phyloP scores from a whole-genome alignment of 768 basidiomycete genomes.

The Rhodotorula diobovata region DNA sequence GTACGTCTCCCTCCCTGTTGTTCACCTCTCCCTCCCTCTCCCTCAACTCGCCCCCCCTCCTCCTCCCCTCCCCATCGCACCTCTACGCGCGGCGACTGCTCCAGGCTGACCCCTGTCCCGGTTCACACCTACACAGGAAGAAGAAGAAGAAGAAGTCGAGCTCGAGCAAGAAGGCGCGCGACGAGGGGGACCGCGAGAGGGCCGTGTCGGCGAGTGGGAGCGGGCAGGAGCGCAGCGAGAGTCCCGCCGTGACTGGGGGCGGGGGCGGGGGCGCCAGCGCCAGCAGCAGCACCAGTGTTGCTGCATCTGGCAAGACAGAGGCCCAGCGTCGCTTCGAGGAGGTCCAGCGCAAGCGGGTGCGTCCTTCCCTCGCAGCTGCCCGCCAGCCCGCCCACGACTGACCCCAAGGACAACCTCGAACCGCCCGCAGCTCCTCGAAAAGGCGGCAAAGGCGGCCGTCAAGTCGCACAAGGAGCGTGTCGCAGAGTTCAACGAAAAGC shows the following conservation, averaged over 20 bases:
- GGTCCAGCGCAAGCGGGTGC: slow-evolving; percentile 72
- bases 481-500: slow-evolving; percentile 77
- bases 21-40: too few relatives aligned
- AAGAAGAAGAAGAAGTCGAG: slow-evolving; percentile 41
- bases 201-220: background rate
- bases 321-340: slow-evolving; percentile 85
- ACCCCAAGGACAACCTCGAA: too few relatives aligned
- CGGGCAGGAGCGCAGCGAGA: background rate
- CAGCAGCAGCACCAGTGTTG: too few relatives aligned
- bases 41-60: background rate
- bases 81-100: background rate
- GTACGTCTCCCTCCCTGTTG: slow-evolving; percentile 3
- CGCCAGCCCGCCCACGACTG: background rate
- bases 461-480: slow-evolving; percentile 94
- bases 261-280: background rate
- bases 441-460: slow-evolving; percentile 68
- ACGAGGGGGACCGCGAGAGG: slow-evolving; percentile 14
- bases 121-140: background rate
- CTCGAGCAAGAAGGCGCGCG: slow-evolving; percentile 17
- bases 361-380: slow-evolving; percentile 40
- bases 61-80: background rate
- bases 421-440: slow-evolving; percentile 61
- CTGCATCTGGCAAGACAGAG: slow-evolving; percentile 51
- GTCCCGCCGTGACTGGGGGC: background rate
- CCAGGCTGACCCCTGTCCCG: background rate